phyloP scores from a whole-genome alignment of 2,329 filamentous ascomycete genomes.

The Arthrobotrys conoides region DNA sequence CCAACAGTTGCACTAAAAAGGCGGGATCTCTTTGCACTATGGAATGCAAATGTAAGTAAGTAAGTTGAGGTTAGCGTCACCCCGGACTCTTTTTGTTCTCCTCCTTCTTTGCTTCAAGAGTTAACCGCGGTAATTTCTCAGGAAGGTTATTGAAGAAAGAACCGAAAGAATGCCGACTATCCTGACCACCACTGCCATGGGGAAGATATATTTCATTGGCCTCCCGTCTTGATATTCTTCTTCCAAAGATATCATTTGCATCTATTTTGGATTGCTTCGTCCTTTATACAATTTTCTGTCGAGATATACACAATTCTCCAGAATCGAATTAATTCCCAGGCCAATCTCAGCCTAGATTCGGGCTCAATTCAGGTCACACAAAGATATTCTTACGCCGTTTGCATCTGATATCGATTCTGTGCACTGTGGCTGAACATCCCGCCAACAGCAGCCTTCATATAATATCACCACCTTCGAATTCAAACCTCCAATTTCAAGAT shows the following conservation, averaged over 20 bases:
- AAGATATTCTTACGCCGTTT: not conserved
- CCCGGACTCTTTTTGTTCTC: constrained; percentile 14
- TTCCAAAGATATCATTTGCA: not conserved
- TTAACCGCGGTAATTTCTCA: constrained; percentile 55
- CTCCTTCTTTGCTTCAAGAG: constrained; percentile 8
- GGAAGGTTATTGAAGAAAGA: constrained; percentile 11
- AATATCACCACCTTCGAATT: not conserved
- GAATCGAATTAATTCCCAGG: not conserved
- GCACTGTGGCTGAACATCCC: too few species aligned
- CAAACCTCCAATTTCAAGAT: not conserved
- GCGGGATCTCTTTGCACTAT: constrained; percentile 38
- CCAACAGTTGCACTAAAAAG: constrained; percentile 26
- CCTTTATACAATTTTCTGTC: not conserved
- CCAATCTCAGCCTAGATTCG: too few species aligned
- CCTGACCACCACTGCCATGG: constrained; percentile 2
- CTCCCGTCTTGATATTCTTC: constrained; percentile 24
- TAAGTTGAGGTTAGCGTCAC: constrained; percentile 14
- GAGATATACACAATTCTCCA: not conserved
- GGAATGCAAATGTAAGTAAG: constrained; percentile 7
- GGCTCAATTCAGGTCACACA: not conserved
- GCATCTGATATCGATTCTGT: too few species aligned
- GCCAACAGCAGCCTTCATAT: not conserved
- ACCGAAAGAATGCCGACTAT: constrained; percentile 49
- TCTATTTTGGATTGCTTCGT: constrained; percentile 5
- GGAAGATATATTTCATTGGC: constrained; percentile 38